phyloP scores from a whole-genome alignment of 2,329 filamentous ascomycete genomes.

The Fusarium goolgardi region DNA sequence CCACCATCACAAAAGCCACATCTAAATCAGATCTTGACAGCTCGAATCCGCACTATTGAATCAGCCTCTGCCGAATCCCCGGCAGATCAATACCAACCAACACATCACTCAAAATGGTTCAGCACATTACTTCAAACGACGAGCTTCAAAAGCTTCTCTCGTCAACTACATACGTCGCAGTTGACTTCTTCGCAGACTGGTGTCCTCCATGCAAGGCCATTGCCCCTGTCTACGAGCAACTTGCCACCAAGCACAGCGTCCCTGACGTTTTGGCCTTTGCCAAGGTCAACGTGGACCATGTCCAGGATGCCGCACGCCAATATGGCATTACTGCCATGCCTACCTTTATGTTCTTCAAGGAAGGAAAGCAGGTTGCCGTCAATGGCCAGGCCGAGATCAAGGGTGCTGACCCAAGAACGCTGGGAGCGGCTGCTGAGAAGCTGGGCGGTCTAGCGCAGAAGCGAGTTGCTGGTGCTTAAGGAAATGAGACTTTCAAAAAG shows the following conservation, averaged over 20 bases:
- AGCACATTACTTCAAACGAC: constrained; percentile 47
- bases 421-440: constrained; percentile 54
- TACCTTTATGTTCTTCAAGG: constrained; percentile 89
- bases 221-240: constrained; percentile 56
- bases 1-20: neutral
- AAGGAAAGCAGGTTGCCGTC: constrained; percentile 52
- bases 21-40: neutral
- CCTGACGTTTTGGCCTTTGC: constrained; percentile 75
- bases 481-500: neutral
- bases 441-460: constrained; percentile 52
- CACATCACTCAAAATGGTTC: constrained; percentile 38
- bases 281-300: constrained; percentile 92
- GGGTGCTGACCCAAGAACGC: constrained; percentile 50
- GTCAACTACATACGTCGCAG: constrained; percentile 56
- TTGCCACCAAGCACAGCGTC: constrained; percentile 47
- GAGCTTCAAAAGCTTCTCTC: constrained; percentile 55
- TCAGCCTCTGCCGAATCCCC: constrained; percentile 3
- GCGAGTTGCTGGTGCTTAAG: constrained; percentile 34
- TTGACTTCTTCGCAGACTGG: constrained; percentile 65
- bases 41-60: neutral
- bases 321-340: constrained; percentile 92
- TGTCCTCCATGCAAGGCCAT: constrained; percentile 63
- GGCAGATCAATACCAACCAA: constrained; percentile 16
- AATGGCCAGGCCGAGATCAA: constrained; percentile 50
- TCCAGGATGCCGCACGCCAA: constrained; percentile 78